These are phyloP conservation scores for Chaetomium globosum DNA, from an alignment of 2,329 filamentous ascomycete species.

Conservation along the genomic window DNA sequence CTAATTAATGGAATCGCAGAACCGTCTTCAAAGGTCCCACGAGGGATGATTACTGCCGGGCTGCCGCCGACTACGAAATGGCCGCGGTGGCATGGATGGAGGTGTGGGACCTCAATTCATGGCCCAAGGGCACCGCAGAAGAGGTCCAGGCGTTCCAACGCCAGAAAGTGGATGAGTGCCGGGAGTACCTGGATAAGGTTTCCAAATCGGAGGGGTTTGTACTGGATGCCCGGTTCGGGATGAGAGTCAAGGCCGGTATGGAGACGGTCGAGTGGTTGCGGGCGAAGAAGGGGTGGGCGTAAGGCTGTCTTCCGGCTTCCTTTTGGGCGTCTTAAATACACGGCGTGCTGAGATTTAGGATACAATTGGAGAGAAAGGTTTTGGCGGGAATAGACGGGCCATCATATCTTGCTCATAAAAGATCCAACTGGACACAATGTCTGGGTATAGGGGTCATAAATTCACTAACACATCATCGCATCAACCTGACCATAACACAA, in stretches of 20 bases:
- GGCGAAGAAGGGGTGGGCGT: slow-evolving; percentile 36
- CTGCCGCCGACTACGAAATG: slow-evolving; percentile 83
- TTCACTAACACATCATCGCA: background rate
- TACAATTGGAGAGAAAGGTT: background rate
- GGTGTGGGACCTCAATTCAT: slow-evolving; percentile 47
- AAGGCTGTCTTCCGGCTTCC: background rate
- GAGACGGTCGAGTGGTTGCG: slow-evolving; percentile 63
- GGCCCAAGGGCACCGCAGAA: slow-evolving; percentile 30
- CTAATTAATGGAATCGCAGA: slow-evolving; percentile 41
- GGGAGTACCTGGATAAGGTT: slow-evolving; percentile 66
- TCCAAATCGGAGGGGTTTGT: slow-evolving; percentile 72
- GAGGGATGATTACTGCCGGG: slow-evolving; percentile 70
- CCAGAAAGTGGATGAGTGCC: slow-evolving; percentile 62
- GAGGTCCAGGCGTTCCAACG: slow-evolving; percentile 45
- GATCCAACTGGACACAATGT: background rate
- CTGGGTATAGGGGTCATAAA: background rate
- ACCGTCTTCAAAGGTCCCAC: slow-evolving; percentile 59
- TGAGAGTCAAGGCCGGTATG: slow-evolving; percentile 70
- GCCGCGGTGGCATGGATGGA: slow-evolving; percentile 80
- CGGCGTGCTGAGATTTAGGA: background rate
- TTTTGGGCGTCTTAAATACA: background rate
- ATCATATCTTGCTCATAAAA: too few species aligned
- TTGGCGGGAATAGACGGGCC: background rate
- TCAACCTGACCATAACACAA: background rate
- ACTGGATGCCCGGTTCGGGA: slow-evolving; percentile 72